Base-by-base conservation (phyloP, 306 rosid genomes). In the Bauhinia variegata region DNA sequence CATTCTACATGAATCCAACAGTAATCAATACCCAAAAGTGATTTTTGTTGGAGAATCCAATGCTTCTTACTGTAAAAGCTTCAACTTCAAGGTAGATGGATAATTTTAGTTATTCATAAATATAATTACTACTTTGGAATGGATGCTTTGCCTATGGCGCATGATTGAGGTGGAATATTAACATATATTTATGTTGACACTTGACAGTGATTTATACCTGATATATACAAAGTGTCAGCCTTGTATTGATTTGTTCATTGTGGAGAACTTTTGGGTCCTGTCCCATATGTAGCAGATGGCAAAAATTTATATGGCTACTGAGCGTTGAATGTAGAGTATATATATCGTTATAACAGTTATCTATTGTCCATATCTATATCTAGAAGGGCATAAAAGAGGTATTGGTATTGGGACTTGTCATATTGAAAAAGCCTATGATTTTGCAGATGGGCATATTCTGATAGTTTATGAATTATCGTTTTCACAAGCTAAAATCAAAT, bases 11-110 rank as follows among this genome's bases (percentile, higher is more conserved):
- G 83, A 79, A 85, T 79, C 84, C 74, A 49, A 56, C 76, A 58
- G 80, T 67, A 75, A 54, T 47, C 8, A 69, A 73, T 36, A 77
- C 63, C 64, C 54, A 54, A 69, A 74, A 61, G 79, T 42, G 54
- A 17, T 77, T 79, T 64, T 68, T 79, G 81, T 87, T 79, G 86
- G 84, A 76, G 95, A 85, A 87, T 87, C 95, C 74, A 80, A 87
- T 87, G 88, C 88, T 74, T 68, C 70, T 75, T 54, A 75, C 75
- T 79, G 86, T 52, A 52, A 65, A 75, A 54, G 80, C 95, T 87
- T 87, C 83, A 75, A 66, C 65, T 80, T 80, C 76, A 87, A 87
- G 93, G 55, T 46, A 71, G 67, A 72, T 34, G 32, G 75, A 73
- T 81, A 68, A 46, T 63, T 65, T 43, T 47, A 1, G 63, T 37